Evolutionary conservation across 148 eudicot species (phyloP), one percentile per base, ranked within the genome.

Genomic region (Diospyros lotus): DNA sequence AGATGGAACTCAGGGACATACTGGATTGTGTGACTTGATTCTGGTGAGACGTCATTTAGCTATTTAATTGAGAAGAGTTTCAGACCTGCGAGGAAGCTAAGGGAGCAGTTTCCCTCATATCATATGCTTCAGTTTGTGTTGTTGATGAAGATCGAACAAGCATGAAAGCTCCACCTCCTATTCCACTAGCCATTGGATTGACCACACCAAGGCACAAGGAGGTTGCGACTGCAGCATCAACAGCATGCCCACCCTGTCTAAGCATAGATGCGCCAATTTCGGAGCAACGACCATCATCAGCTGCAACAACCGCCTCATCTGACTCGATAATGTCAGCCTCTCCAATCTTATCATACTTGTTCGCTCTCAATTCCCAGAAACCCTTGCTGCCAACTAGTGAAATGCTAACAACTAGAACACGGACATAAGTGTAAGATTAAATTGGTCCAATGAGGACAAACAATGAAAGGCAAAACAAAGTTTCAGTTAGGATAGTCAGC

Each of bases 101-200:
- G 59, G 98, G 99, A 68, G 98, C 97, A 80, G 97, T 89, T 75
- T 93, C 97, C 80, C 97, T 87, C 89, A 89, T 85, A 71, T 90
- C 93, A 70, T 84, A 83, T 58, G 98, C 99, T 43, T 76, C 76
- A 2, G 94, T 80, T 80, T 80, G 71, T 2, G 87, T 80, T 3
- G 84, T 71, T 44, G 87, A 82, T 51, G 93, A 80, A 76, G 96
- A 85, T 41, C 86, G 80, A 58, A 96, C 93, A 38, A 96, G 83
- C 99, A 96, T 91, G 86, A 96, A 96, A 68, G 82, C 97, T 28
- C 99, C 99, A 64, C 99, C 99, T 8, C 99, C 99, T 17, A 93
- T 85, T 12, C 98, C 99, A 66, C 99, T 93, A 1, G 97, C 84
- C 90, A 87, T 86, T 3, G 96, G 88, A 73, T 84, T 90, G 2